Evolutionary conservation across 1,139 yeast genomes (phyloP).

Genomic region (Sugiyamaella pinicola): DNA sequence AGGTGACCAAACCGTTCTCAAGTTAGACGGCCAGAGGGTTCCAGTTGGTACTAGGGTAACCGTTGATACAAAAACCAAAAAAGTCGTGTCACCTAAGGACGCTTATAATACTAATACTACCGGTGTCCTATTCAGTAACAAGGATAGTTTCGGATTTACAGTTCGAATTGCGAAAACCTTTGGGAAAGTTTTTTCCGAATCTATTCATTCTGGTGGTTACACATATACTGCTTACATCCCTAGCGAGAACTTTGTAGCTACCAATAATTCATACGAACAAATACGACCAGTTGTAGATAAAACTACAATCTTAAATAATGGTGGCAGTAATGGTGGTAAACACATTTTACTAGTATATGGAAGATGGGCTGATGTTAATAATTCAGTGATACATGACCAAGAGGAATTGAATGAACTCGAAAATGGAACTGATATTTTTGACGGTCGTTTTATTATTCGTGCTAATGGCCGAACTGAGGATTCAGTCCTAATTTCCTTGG

Average conservation of each 20-base stretch:
- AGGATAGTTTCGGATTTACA: conserved; percentile 65
- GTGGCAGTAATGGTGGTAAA: conserved; percentile 29
- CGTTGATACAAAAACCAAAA: conserved; percentile 62
- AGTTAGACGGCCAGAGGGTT: conserved; percentile 54
- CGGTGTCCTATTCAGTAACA: conserved; percentile 34
- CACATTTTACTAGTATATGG: conserved; percentile 62
- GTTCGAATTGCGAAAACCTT: conserved; percentile 68
- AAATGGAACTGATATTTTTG: conserved; percentile 64
- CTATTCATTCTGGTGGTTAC: conserved; percentile 69
- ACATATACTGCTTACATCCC: conserved; percentile 64
- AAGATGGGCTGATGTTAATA: conserved; percentile 58
- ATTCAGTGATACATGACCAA: conserved; percentile 53
- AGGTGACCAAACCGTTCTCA: conserved; percentile 60
- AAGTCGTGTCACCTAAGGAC: conserved; percentile 68
- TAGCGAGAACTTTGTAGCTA: conserved; percentile 54
- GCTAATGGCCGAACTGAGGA: conserved; percentile 68
- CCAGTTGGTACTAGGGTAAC: conserved; percentile 83
- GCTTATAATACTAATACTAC: conserved; percentile 51
- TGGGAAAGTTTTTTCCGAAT: conserved; percentile 69
- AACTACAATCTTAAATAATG: conserved; percentile 24
- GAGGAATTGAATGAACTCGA: conserved; percentile 55
- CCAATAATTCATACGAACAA: conserved; percentile 11
- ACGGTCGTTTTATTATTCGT: conserved; percentile 59
- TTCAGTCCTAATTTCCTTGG: conserved; percentile 61
- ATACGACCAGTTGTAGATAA: conserved; percentile 18